Conservation (phyloP, 163 green algal genomes). For the Scenedesmus sp. region DNA sequence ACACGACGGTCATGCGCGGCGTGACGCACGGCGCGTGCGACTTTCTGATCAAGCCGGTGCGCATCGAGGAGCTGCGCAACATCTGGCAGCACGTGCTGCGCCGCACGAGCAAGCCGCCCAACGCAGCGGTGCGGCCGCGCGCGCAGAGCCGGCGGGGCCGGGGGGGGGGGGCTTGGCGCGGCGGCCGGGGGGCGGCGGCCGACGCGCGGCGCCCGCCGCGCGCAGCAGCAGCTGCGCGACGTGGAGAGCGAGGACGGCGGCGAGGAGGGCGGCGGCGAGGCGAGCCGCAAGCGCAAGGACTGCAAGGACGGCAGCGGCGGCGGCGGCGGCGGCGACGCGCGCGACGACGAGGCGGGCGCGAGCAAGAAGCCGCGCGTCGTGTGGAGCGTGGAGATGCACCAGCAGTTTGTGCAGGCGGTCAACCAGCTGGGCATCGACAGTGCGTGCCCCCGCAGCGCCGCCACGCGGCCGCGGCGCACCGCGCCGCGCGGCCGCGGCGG, state of each 20-base stretch:
- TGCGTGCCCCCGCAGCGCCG: conserved; percentile 51
- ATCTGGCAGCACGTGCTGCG: conserved; percentile 98
- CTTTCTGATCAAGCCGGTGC: conserved; percentile 97
- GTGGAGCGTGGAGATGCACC: conserved; percentile 97
- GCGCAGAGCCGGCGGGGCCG: too few relatives aligned
- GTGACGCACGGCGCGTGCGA: conserved; percentile 96
- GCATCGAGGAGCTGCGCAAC: conserved; percentile 95
- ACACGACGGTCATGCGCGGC: conserved; percentile 88
- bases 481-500: neutral
- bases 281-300: conserved; percentile 46
- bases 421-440: conserved; percentile 97
- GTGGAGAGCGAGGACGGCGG: conserved; percentile 17
- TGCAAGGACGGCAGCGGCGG: conserved; percentile 33
- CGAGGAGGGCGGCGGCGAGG: neutral
- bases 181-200: too few relatives aligned
- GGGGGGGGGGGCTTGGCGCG: too few relatives aligned
- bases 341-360: conserved; percentile 42
- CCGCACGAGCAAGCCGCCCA: conserved; percentile 40
- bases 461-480: neutral
- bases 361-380: conserved; percentile 94
- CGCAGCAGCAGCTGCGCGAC: conserved; percentile 24
- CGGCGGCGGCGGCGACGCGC: conserved; percentile 10
- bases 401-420: conserved; percentile 97
- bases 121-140: neutral
- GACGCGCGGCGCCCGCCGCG: too few relatives aligned